Conservation (phyloP, 1,139 yeast genomes). For the Protomyces inouyei region DNA sequence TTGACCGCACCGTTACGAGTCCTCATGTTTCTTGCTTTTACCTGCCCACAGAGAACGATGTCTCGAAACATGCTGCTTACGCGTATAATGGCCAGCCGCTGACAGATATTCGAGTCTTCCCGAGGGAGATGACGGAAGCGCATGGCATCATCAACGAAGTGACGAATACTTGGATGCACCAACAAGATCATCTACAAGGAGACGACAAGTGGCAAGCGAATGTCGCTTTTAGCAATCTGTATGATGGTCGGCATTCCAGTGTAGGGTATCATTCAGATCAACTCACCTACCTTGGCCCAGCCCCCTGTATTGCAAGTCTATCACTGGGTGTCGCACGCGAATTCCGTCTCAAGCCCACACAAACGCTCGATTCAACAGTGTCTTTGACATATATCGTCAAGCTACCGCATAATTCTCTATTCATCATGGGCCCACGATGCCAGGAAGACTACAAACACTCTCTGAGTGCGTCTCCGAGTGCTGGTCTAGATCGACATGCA, state of each 20-base stretch:
- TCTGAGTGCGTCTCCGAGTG: conserved; percentile 39
- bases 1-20: conserved; percentile 56
- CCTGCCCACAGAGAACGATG: conserved; percentile 38
- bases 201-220: conserved; percentile 50
- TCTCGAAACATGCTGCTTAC: conserved; percentile 34
- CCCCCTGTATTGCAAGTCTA: conserved; percentile 58
- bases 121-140: conserved; percentile 44
- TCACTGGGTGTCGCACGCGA: conserved; percentile 65
- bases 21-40: conserved; percentile 49
- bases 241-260: conserved; percentile 47
- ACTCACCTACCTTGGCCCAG: conserved; percentile 64
- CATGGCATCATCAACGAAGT: conserved; percentile 41
- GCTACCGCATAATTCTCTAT: conserved; percentile 59
- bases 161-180: neutral
- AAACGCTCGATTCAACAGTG: conserved; percentile 37
- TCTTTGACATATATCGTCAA: conserved; percentile 41
- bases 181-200: neutral
- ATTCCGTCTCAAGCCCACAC: conserved; percentile 42
- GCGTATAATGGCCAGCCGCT: conserved; percentile 44
- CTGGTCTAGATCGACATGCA: conserved; percentile 44
- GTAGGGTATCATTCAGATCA: conserved; percentile 74
- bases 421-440: conserved; percentile 70
- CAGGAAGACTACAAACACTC: conserved; percentile 68
- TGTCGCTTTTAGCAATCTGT: conserved; percentile 55
- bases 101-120: conserved; percentile 38